Evolutionary conservation across 768 basidiomycete genomes (phyloP), one percentile per base, ranked within the genome.

Genomic region (Boletales sp.): DNA sequence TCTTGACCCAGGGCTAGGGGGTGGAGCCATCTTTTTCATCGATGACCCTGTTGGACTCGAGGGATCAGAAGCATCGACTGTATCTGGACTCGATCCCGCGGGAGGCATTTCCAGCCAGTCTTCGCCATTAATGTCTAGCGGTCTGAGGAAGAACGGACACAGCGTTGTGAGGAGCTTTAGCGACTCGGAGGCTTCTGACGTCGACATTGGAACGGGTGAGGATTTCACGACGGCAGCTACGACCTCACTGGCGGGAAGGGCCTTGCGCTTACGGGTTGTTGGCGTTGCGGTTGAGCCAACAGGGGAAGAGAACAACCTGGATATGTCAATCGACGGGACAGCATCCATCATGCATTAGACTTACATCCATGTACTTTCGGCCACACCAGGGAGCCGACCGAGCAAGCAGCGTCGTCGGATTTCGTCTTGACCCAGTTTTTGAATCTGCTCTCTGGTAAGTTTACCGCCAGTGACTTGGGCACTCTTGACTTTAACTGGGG

Each of bases 311-410:
- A 92, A 92, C 36, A 89, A 68, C 86, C 87, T 63, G 32, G 45
- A 10, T 12, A 21, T 6, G 29, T 49, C 9, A 36, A 27, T 35
- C 42, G 5, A 12, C 24, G 15, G 14, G 42, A 48, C 1, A 27
- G 30, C 4, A 19, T 42, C 2, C 1, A 47, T 3, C 9, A 5
- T 15, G 4, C 8, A 32, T 43, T 29, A 24, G 30, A 50, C 83
- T 66, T 54, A 87, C 90, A 91, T 90, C 87, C 90, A 92, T 15
- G 86, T 79, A 55, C 89, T 87, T 62, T 93, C 90, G n/a, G 90
- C 90, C 27, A 93, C 80, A 10, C 86, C 84, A 24, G 78, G 77
- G 8, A 93, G 76, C 17, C 90, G 81, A 43, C 90, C 90, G 8
- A 93, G 74, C 29, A 91, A 65, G 56, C 86, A 89, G 34, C 89